Percentiles rank a stretch among this genome's conserved stretches.
phyloP scores from a whole-genome alignment of 495 filamentous ascomycete genomes.

The Durotheca rogersii region DNA sequence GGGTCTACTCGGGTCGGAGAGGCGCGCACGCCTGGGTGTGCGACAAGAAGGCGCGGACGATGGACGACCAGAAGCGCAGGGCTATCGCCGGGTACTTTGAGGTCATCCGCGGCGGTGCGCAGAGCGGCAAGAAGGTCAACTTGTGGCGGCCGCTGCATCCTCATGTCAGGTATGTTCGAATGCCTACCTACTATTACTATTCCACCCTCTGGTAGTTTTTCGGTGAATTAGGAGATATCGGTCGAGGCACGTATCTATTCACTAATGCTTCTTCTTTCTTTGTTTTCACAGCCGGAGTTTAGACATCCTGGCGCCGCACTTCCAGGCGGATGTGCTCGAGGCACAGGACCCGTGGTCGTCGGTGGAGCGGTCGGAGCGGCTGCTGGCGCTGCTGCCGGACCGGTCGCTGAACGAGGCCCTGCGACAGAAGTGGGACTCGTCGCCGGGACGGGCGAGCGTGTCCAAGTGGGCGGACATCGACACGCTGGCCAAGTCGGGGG shows the following conservation, averaged over 20 bases:
- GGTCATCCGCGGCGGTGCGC: conserved; percentile 76
- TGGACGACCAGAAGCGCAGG: conserved; percentile 80
- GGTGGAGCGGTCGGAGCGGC: conserved; percentile 64
- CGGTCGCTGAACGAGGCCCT: conserved; percentile 69
- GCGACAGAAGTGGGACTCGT: conserved; percentile 85
- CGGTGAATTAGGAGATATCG: no score
- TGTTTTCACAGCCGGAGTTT: conserved; percentile 74
- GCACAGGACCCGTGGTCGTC: conserved; percentile 84
- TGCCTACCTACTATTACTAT: no score
- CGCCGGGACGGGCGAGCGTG: conserved; percentile 68
- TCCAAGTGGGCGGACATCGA: conserved; percentile 95
- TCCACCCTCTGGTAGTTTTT: neutral
- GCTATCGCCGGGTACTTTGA: conserved; percentile 88
- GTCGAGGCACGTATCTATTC: no score
- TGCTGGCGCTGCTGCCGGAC: conserved; percentile 80
- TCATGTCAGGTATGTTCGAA: conserved; percentile 64
- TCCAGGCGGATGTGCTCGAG: conserved; percentile 74
- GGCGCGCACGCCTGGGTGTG: conserved; percentile 99
- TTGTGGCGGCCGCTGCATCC: conserved; percentile 84
- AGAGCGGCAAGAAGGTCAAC: conserved; percentile 86
- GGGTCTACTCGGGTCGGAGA: conserved; percentile 96
- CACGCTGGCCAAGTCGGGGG: conserved; percentile 70
- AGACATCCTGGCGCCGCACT: conserved; percentile 65
- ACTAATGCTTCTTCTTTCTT: no score
- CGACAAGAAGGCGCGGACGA: conserved; percentile 75